phyloP scores from a whole-genome alignment of 1,139 yeast genomes.

The Sugiyamaella japonica region DNA sequence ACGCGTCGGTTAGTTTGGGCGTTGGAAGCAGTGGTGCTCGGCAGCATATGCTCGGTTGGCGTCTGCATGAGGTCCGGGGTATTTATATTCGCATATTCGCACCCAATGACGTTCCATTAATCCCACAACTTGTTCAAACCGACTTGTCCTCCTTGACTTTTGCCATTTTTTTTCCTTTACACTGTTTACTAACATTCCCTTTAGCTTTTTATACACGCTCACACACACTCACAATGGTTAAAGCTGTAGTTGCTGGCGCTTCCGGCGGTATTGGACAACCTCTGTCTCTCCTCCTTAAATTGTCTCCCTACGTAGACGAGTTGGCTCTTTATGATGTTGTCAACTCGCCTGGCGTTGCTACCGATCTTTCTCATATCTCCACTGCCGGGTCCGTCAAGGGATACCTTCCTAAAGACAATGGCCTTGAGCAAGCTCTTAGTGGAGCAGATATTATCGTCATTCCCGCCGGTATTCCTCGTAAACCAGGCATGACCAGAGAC shows the following conservation, averaged over 20 bases:
- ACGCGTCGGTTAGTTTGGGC: too few relatives aligned
- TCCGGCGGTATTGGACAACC: slow-evolving; percentile 99
- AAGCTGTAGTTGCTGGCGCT: slow-evolving; percentile 90
- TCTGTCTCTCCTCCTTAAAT: slow-evolving; percentile 81
- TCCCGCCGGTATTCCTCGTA: slow-evolving; percentile 99
- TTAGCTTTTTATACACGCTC: neutral
- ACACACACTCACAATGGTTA: slow-evolving; percentile 26
- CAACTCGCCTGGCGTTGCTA: slow-evolving; percentile 96
- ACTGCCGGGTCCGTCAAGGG: slow-evolving; percentile 81
- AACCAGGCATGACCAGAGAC: slow-evolving; percentile 97
- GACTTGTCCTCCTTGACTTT: neutral
- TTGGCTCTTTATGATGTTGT: slow-evolving; percentile 88
- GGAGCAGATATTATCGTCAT: slow-evolving; percentile 87
- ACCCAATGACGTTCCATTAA: too few relatives aligned
- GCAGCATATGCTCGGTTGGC: neutral
- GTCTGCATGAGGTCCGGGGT: neutral
- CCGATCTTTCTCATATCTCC: slow-evolving; percentile 92
- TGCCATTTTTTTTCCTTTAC: neutral
- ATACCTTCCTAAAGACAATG: slow-evolving; percentile 82
- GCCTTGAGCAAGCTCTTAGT: slow-evolving; percentile 71
- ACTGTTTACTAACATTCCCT: slow-evolving; percentile 2
- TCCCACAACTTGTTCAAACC: too few relatives aligned
- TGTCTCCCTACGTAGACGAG: slow-evolving; percentile 81
- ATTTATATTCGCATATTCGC: neutral
- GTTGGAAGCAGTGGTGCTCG: too few relatives aligned